These are phyloP conservation scores for Cavenderia fasciculata DNA, from an alignment of 78 protist species.

Conservation along the genomic window DNA sequence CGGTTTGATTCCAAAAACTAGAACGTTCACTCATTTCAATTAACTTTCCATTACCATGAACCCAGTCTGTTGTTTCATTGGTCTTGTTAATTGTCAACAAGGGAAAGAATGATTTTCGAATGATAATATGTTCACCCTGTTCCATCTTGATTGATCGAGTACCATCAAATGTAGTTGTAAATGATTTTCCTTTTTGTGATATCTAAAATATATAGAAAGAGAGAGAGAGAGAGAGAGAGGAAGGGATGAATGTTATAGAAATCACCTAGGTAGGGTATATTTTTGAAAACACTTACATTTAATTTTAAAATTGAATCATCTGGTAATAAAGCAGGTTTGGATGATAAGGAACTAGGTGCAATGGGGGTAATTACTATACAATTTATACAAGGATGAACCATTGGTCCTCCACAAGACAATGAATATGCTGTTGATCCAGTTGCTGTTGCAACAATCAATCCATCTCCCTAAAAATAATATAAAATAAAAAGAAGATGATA, in stretches of 20 bases:
- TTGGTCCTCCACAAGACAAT: conserved; percentile 92
- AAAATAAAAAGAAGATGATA: too few relatives aligned
- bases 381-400: conserved; percentile 91
- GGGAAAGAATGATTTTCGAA: conserved; percentile 52
- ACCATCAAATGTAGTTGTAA: conserved; percentile 67
- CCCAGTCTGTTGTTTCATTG: conserved; percentile 67
- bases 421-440: conserved; percentile 96
- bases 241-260: too few relatives aligned
- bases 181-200: conserved; percentile 70
- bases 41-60: conserved; percentile 73
- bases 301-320: conserved; percentile 57
- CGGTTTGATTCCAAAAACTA: conserved; percentile 48
- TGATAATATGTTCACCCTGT: conserved; percentile 47
- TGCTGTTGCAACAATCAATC: conserved; percentile 75
- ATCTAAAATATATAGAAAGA: conserved; percentile 4
- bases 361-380: conserved; percentile 93
- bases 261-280: too few relatives aligned
- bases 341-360: conserved; percentile 91
- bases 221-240: too few relatives aligned
- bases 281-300: conserved; percentile 12
- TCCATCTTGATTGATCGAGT: conserved; percentile 53
- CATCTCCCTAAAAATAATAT: too few relatives aligned
- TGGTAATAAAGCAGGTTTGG: conserved; percentile 91
- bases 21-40: conserved; percentile 46
- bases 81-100: conserved; percentile 51